These are phyloP conservation scores for Phytophthora podocarpi DNA, from an alignment of 352 stramenopile genomes.

Conservation along the genomic window DNA sequence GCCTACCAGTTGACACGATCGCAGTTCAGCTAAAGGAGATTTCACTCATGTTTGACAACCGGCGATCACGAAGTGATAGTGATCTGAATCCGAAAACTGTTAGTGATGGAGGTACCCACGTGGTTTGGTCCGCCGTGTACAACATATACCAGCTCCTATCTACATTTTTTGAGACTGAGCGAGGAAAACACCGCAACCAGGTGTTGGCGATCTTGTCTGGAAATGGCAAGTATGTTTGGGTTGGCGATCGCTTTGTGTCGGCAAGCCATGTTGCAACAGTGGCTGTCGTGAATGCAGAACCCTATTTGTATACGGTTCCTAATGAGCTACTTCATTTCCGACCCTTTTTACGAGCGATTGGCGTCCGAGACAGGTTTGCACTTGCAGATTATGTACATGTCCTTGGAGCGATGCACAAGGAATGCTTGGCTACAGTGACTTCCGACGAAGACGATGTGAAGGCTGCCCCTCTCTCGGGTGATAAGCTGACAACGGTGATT, in stretches of 20 bases:
- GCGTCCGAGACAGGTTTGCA: slow-evolving; percentile 63
- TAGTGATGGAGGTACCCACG: slow-evolving; percentile 36
- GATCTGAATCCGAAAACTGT: background rate
- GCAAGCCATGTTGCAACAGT: slow-evolving; percentile 56
- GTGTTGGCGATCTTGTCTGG: slow-evolving; percentile 47
- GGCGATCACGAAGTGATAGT: background rate
- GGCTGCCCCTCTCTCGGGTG: slow-evolving; percentile 33
- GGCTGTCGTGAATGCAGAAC: slow-evolving; percentile 59
- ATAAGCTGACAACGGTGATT: slow-evolving; percentile 60
- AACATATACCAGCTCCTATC: slow-evolving; percentile 64
- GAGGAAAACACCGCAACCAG: slow-evolving; percentile 15
- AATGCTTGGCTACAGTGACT: slow-evolving; percentile 27
- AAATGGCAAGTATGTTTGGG: slow-evolving; percentile 63
- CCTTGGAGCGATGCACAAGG: slow-evolving; percentile 56
- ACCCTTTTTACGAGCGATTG: slow-evolving; percentile 62
- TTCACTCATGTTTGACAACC: slow-evolving; percentile 38
- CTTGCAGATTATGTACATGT: slow-evolving; percentile 65
- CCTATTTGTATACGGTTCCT: slow-evolving; percentile 65
- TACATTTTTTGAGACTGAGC: slow-evolving; percentile 59
- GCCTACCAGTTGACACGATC: slow-evolving; percentile 43
- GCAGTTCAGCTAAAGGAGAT: slow-evolving; percentile 60
- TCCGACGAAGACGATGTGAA: slow-evolving; percentile 9
- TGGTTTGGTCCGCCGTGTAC: slow-evolving; percentile 61
- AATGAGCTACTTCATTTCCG: slow-evolving; percentile 72
- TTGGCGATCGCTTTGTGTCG: slow-evolving; percentile 61